These are phyloP conservation scores for Hordeum vulgare DNA, from an alignment of 176 grass and related monocot species.

Conservation along the genomic window MorexV3_pseudomolecules_assembly NC_058518.1:482061425-482061924, in stretches of 20 bases:
- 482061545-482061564: constrained; percentile 33
- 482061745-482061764: neutral
- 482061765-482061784: constrained; percentile 1
- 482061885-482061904: constrained; percentile 18
- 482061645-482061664: constrained; percentile 83
- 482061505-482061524: constrained; percentile 8
- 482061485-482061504: constrained; percentile 27
- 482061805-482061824: constrained; percentile 81
- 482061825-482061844: constrained; percentile 84
- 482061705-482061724: neutral
- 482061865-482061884: constrained; percentile 39
- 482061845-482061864: constrained; percentile 81
- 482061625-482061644: constrained; percentile 63
- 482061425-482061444: neutral
- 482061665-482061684: constrained; percentile 62
- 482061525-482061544: constrained; percentile 2
- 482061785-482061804: constrained; percentile 52
- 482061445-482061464: neutral
- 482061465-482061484: neutral
- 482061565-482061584: constrained; percentile 9
- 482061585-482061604: constrained; percentile 83
- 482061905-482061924: neutral
- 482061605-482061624: constrained; percentile 83
- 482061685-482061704: constrained; percentile 76
- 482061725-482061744: neutral